Base-by-base conservation (phyloP, 2,329 filamentous ascomycete species). In the Harringtonia lauricola region DNA sequence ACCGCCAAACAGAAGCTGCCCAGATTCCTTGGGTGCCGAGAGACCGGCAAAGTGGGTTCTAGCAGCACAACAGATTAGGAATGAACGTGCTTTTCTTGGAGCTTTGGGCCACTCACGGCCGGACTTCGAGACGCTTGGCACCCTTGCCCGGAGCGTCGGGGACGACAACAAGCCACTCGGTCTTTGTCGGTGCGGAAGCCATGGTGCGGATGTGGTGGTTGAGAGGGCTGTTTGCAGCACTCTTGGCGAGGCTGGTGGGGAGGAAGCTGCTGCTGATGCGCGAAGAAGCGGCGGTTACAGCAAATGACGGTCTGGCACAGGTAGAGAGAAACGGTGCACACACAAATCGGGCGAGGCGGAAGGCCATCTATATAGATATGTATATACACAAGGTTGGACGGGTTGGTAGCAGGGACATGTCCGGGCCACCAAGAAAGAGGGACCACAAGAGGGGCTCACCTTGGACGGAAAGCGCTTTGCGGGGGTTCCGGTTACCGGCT, bases 131-230 rank as follows among this genome's bases (percentile, higher is more conserved):
- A 43, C 82, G 68, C 68, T 81, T 82, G 51, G 69, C 68, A 47
- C 71, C 62, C 18, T 61, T 66, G 34, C 72, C 77, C 2, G 78
- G 71, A 59, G 78, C 74, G 60, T 86, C 82, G 13, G 79, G 82
- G 31, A 85, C 57, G 46, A 86, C 68, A 53, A 81, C 79, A 31
- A 87, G 71, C 67, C 79, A 87, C 60, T 85, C 79, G 56, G 71
- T 73, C 39, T 58, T 54, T 38, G 58, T 48, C 1, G 49, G 10
- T 14, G 54, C 41, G 19, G 55, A 50, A n/a, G 57, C 52, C 58
- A 60, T 59, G 42, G 47, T 56, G 52, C 54, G 53, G 36, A 39
- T 22, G n/a, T 35, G 36, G 12, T 29, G 28, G n/a, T 18, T 38
- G 6, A 28, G 34, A 19, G 28, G 34, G 18, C 7, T 7, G 18